Conservation (phyloP, 164 flowering plant species). For the Chimonanthus salicifolius region DNA sequence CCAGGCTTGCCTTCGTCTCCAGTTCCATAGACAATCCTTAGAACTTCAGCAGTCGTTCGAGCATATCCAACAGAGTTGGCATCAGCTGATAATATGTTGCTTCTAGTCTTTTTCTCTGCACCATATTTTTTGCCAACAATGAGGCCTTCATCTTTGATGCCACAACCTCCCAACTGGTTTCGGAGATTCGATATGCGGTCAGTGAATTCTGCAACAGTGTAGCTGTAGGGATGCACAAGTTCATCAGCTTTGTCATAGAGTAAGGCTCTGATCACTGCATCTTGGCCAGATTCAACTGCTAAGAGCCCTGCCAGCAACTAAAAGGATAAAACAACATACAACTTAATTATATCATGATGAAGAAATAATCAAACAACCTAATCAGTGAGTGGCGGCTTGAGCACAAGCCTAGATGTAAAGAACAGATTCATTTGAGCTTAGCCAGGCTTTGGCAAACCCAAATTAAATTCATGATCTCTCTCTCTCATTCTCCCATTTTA, state of each 20-base stretch:
- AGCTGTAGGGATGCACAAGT: conserved; percentile 11
- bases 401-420: too few species aligned
- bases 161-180: conserved; percentile 13
- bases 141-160: conserved; percentile 24
- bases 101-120: conserved; percentile 14
- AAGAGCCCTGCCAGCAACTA: conserved; percentile 20
- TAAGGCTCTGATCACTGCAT: conserved; percentile 15
- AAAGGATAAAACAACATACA: too few species aligned
- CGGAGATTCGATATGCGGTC: conserved; percentile 10
- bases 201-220: conserved; percentile 20
- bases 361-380: too few species aligned
- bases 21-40: conserved; percentile 16
- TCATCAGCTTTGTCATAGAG: conserved; percentile 11
- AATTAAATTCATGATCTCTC: too few species aligned
- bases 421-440: too few species aligned
- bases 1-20: conserved; percentile 28
- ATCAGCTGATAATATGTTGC: conserved; percentile 13
- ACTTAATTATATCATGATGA: too few species aligned
- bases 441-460: too few species aligned
- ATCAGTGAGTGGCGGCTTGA: too few species aligned
- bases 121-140: conserved; percentile 13
- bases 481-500: too few species aligned
- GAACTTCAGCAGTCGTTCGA: conserved; percentile 9
- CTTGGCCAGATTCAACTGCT: conserved; percentile 25
- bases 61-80: conserved; percentile 9